Evolutionary conservation across 306 rosid genomes (phyloP).

Genomic region (Crotalaria pallida): DNA sequence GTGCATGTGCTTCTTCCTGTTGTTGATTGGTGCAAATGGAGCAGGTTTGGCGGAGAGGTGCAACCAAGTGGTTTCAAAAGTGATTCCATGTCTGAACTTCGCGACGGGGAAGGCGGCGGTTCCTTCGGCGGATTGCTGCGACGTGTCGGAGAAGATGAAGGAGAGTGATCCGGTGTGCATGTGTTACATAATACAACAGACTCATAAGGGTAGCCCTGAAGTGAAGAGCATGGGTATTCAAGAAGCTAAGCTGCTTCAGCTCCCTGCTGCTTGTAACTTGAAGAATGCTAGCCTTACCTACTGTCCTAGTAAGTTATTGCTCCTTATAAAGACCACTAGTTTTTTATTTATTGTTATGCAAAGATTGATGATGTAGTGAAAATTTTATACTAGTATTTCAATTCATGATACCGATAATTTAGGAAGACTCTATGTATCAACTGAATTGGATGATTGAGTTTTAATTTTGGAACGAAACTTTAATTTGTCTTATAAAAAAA

Average conservation of each 20-base stretch:
- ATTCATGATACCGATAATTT: no score
- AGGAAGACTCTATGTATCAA: neutral
- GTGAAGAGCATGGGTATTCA: slow-evolving; percentile 51
- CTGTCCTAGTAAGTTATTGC: slow-evolving; percentile 52
- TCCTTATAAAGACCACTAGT: neutral
- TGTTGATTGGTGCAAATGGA: neutral
- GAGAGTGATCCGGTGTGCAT: slow-evolving; percentile 54
- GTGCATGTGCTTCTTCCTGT: neutral
- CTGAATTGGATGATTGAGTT: neutral
- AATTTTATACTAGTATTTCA: no score
- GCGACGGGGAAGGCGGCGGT: slow-evolving; percentile 46
- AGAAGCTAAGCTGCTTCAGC: slow-evolving; percentile 50
- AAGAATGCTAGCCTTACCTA: slow-evolving; percentile 47
- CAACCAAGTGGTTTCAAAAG: slow-evolving; percentile 27
- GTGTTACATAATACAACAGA: slow-evolving; percentile 56
- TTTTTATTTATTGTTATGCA: no score
- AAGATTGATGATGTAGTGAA: neutral
- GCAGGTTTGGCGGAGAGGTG: slow-evolving; percentile 32
- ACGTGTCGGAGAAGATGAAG: slow-evolving; percentile 32
- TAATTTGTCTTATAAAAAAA: no score
- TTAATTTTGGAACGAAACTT: no score
- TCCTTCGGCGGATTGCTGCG: slow-evolving; percentile 62
- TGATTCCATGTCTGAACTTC: slow-evolving; percentile 43
- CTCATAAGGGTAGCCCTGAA: slow-evolving; percentile 34
- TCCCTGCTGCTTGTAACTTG: slow-evolving; percentile 59